Evolutionary conservation across 2,329 filamentous ascomycete genomes (phyloP), one percentile per base, ranked within the genome.

Genomic region (Calycina herbarum): DNA sequence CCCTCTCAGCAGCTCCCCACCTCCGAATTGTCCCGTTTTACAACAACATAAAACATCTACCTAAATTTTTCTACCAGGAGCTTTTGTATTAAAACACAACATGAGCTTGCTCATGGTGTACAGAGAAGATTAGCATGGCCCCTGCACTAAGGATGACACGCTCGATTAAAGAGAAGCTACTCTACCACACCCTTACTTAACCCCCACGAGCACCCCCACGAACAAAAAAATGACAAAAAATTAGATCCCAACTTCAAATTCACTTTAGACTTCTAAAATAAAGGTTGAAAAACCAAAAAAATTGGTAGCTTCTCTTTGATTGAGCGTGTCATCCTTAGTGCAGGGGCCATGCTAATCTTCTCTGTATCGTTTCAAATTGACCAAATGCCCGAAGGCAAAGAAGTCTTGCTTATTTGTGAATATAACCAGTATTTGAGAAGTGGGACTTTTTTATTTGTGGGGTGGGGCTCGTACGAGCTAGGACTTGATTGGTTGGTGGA

Each of bases 251-350:
- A 40, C 13, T 40, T 40, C 20, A 27, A 24, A 54, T 24, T 10
- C n/a, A 10, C 20, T 13, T 54, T 24, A 24, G 6, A 27, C 20
- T 3, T 10, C 8, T 5, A 27, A 24, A 3, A 54, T 5, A 27
- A 54, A 54, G 48, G 24, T 58, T 65, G 51, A 15, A 65, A 54
- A 56, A 24, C 51, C 73, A 85, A 88, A 88, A 89, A 87, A 86
- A 86, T 81, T 82, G 82, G 83, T 83, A 86, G 86, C 84, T 86
- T 89, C 88, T 90, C 88, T 90, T 89, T 89, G 87, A 86, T 88
- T 86, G 83, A 89, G 88, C 88, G 89, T 93, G 90, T 94, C 91
- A 94, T 94, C 91, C 91, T 94, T 94, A 94, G 91, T 88, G 85
- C 86, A 88, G 85, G 86, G 89, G 88, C 88, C 88, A 91, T 91